phyloP scores from a whole-genome alignment of 1,139 yeast species.

The Lodderomyces pseudojiufengensis region DNA sequence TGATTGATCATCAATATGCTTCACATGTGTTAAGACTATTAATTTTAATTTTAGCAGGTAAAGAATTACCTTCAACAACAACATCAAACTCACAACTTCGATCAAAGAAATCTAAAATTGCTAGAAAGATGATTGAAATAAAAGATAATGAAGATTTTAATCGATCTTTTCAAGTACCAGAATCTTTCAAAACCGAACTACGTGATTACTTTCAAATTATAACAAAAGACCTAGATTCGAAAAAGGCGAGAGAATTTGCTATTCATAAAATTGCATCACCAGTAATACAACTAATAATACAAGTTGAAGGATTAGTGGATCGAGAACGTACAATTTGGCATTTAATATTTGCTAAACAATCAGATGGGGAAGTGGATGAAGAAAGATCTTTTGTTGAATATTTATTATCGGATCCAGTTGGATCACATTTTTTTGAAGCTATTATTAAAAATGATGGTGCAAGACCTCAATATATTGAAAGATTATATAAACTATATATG shows the following conservation, averaged over 20 bases:
- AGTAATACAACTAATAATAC: conserved; percentile 73
- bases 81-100: conserved; percentile 72
- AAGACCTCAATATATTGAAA: conserved; percentile 63
- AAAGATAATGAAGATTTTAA: conserved; percentile 70
- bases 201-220: conserved; percentile 39
- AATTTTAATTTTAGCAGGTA: conserved; percentile 70
- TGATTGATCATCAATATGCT: conserved; percentile 77
- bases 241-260: conserved; percentile 63
- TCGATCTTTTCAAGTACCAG: conserved; percentile 68
- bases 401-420: conserved; percentile 80
- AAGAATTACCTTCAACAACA: conserved; percentile 74
- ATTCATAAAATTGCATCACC: conserved; percentile 85
- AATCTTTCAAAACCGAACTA: conserved; percentile 62
- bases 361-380: conserved; percentile 50
- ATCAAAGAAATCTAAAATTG: conserved; percentile 83
- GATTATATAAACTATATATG: conserved; percentile 71
- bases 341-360: conserved; percentile 40
- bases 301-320: conserved; percentile 78
- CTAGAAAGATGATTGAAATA: conserved; percentile 89
- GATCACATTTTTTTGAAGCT: conserved; percentile 83
- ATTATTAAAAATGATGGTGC: conserved; percentile 59
- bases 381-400: conserved; percentile 85
- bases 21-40: conserved; percentile 81
- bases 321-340: conserved; percentile 69
- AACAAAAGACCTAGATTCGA: conserved; percentile 40